These are phyloP conservation scores for Trichophyton benhamiae DNA, from an alignment of 2,329 filamentous ascomycete species.

Conservation along the genomic window DNA sequence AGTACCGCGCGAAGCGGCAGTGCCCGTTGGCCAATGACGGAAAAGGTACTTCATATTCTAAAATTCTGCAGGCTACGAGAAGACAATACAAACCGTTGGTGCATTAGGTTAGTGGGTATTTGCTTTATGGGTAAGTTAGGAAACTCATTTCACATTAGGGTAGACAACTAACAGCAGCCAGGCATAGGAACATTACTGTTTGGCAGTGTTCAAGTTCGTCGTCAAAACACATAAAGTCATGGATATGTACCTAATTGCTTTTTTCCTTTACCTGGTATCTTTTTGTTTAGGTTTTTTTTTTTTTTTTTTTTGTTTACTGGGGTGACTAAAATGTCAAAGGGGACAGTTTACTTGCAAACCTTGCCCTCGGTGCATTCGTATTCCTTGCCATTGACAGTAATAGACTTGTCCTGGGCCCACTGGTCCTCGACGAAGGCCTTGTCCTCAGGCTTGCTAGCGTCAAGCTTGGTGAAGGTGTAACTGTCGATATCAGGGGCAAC, in stretches of 20 bases:
- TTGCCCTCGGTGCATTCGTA: constrained; percentile 84
- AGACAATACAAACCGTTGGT: not conserved
- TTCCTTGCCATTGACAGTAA: constrained; percentile 71
- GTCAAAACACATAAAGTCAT: not conserved
- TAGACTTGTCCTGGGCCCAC: constrained; percentile 86
- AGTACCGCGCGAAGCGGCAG: not conserved
- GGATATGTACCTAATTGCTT: not conserved
- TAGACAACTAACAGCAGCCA: not conserved
- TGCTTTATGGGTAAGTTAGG: not conserved
- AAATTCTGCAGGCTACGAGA: not conserved
- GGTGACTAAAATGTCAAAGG: not conserved
- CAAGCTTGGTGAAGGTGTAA: constrained; percentile 94
- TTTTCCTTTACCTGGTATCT: not conserved
- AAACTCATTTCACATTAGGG: constrained; percentile 3
- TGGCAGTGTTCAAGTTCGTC: not conserved
- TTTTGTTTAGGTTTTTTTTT: not conserved
- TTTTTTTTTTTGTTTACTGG: not conserved
- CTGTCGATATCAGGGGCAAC: constrained; percentile 96
- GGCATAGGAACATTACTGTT: not conserved
- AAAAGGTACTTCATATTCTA: too few species aligned
- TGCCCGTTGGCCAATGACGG: not conserved
- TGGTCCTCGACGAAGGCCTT: constrained; percentile 70
- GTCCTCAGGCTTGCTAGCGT: constrained; percentile 75
- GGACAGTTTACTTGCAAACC: constrained; percentile 81
- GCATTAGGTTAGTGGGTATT: not conserved